A percentile compares a stretch with the other conserved stretches of the same genome.
These are phyloP conservation scores for Aspergillus flavus DNA, from an alignment of 2,329 filamentous ascomycete genomes.

Conservation along the genomic window DNA sequence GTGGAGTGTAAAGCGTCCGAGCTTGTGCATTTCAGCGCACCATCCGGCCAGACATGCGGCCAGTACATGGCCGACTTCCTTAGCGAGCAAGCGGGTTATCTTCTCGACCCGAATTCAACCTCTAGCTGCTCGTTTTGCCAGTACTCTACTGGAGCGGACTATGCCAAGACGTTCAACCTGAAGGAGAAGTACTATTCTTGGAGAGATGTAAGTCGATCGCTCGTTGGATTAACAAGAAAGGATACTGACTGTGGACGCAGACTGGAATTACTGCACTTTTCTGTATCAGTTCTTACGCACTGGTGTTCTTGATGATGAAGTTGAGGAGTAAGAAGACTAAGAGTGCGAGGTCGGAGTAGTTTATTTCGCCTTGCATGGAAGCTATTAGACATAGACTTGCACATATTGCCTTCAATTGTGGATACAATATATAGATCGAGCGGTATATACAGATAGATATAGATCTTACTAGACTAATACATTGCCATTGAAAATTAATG, in stretches of 20 bases:
- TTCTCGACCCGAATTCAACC: constrained; percentile 32
- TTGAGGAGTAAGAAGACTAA: constrained; percentile 52
- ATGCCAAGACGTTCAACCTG: constrained; percentile 38
- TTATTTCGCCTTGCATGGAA: not conserved
- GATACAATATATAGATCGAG: not conserved
- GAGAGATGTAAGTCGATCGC: constrained; percentile 37
- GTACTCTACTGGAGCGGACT: constrained; percentile 36
- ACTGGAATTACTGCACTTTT: constrained; percentile 49
- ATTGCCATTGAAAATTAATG: too few relatives aligned
- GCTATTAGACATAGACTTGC: not conserved
- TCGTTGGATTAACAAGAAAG: not conserved
- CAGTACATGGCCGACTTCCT: constrained; percentile 39
- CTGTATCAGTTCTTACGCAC: constrained; percentile 44
- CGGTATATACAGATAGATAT: not conserved
- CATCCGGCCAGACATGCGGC: constrained; percentile 34
- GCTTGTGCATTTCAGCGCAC: constrained; percentile 31
- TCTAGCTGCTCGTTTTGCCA: constrained; percentile 34
- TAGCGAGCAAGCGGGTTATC: constrained; percentile 29
- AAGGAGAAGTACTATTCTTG: constrained; percentile 38
- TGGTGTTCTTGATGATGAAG: constrained; percentile 54
- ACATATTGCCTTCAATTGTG: not conserved
- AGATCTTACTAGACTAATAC: not conserved
- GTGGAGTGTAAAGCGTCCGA: constrained; percentile 40
- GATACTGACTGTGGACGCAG: constrained; percentile 20
- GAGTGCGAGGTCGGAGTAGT: constrained; percentile 41